Conservation (phyloP, 768 basidiomycete species). For the Lactarius sp. region DNA sequence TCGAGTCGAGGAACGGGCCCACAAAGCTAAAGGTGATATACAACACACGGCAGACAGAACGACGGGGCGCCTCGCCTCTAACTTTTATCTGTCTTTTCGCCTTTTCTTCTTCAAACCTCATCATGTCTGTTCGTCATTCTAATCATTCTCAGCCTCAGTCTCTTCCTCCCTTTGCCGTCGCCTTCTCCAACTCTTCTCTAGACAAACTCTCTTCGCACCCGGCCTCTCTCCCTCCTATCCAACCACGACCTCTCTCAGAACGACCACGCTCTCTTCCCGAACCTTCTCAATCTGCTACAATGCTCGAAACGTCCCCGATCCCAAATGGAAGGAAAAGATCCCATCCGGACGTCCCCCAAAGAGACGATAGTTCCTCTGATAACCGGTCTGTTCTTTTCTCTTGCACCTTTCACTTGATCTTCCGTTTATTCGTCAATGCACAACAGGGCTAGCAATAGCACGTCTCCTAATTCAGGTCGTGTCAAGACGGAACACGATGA, state of each 20-base stretch:
- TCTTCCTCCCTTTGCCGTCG: slow-evolving; percentile 74
- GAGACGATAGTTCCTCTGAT: slow-evolving; percentile 16
- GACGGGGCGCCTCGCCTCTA: not conserved
- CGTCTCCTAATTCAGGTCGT: slow-evolving; percentile 43
- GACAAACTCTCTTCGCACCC: slow-evolving; percentile 44
- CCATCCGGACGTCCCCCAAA: slow-evolving; percentile 19
- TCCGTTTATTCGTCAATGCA: slow-evolving; percentile 15
- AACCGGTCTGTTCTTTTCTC: slow-evolving; percentile 25
- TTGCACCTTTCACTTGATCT: slow-evolving; percentile 15
- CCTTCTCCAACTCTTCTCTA: slow-evolving; percentile 59
- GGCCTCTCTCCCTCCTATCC: slow-evolving; percentile 64
- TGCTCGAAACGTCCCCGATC: slow-evolving; percentile 21
- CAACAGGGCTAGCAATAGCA: slow-evolving; percentile 29
- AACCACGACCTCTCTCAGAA: slow-evolving; percentile 37
- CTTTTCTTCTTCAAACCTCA: not conserved
- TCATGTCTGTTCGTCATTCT: slow-evolving; percentile 36
- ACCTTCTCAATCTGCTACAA: slow-evolving; percentile 24
- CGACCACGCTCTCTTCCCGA: slow-evolving; percentile 27
- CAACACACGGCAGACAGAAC: slow-evolving; percentile 5
- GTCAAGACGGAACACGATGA: slow-evolving; percentile 64
- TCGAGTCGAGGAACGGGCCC: not conserved
- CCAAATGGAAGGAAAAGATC: slow-evolving; percentile 30
- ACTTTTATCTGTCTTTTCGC: not conserved
- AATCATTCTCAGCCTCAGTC: slow-evolving; percentile 49
- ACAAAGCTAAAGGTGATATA: not conserved